Conservation (phyloP, 2,329 filamentous ascomycete species). For the Fusarium longipes region DNA sequence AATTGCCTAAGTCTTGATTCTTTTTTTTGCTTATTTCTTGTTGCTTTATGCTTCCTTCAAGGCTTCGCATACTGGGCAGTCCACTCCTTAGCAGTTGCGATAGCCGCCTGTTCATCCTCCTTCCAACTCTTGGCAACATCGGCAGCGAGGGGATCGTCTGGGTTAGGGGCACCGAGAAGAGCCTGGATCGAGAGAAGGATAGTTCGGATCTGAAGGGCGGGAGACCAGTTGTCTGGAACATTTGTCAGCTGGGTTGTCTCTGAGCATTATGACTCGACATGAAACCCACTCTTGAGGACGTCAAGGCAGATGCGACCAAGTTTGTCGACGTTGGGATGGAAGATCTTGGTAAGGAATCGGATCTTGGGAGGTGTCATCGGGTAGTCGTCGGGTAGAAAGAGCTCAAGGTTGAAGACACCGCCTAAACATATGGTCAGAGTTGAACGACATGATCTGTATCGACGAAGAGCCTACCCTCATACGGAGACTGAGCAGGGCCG, state of each 20-base stretch:
- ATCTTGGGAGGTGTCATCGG: conserved; percentile 99
- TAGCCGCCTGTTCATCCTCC: conserved; percentile 91
- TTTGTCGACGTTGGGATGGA: conserved; percentile 99
- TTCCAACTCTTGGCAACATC: conserved; percentile 99
- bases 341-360: conserved; percentile 98
- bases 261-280: background rate
- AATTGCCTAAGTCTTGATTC: conserved; percentile 19
- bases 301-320: conserved; percentile 97
- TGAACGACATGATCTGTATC: background rate
- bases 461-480: conserved; percentile 75
- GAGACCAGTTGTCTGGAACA: conserved; percentile 93
- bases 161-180: conserved; percentile 93
- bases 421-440: conserved; percentile 52
- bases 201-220: conserved; percentile 95
- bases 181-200: conserved; percentile 99
- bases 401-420: conserved; percentile 94
- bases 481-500: conserved; percentile 90
- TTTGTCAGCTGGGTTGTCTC: conserved; percentile 22
- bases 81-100: conserved; percentile 93
- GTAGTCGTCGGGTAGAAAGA: conserved; percentile 98
- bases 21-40: conserved; percentile 22
- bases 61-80: conserved; percentile 82
- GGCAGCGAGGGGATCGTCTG: conserved; percentile 97
- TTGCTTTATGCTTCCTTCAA: conserved; percentile 31
- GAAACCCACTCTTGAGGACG: conserved; percentile 86